Evolutionary conservation across 129 eudicot genomes (phyloP).

Genomic region (Centaurea solstitialis): DNA sequence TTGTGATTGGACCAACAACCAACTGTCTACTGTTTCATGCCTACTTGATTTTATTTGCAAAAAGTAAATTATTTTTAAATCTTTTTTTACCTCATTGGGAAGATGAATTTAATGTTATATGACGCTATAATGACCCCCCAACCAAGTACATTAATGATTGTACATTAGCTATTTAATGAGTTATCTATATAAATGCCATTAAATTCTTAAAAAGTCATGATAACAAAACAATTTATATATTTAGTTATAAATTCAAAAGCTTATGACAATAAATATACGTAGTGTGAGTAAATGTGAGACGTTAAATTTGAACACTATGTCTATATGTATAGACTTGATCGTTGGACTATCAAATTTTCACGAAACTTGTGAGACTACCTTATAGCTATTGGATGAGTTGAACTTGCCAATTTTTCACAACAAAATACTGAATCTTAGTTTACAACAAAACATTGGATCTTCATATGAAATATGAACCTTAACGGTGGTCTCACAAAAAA

Average conservation of each 20-base stretch:
- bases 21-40: slow-evolving; percentile 26
- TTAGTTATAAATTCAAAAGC: too few species aligned
- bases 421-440: neutral
- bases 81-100: neutral
- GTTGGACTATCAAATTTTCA: too few species aligned
- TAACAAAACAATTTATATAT: neutral
- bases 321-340: too few species aligned
- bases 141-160: neutral
- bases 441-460: neutral
- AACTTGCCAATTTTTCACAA: neutral
- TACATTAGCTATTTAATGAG: neutral
- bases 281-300: too few species aligned
- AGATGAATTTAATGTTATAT: slow-evolving; percentile 9
- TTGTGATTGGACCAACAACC: slow-evolving; percentile 21
- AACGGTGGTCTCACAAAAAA: neutral
- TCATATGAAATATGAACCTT: neutral
- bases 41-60: neutral
- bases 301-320: too few species aligned
- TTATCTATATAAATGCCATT: neutral
- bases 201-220: neutral
- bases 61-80: neutral
- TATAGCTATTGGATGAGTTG: neutral
- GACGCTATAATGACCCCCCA: slow-evolving; percentile 5
- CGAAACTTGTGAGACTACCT: neutral
- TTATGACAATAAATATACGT: too few species aligned